Evolutionary conservation across 768 basidiomycete genomes (phyloP), one percentile per base, ranked within the genome.

Genomic region (Auricularia sp.): DNA sequence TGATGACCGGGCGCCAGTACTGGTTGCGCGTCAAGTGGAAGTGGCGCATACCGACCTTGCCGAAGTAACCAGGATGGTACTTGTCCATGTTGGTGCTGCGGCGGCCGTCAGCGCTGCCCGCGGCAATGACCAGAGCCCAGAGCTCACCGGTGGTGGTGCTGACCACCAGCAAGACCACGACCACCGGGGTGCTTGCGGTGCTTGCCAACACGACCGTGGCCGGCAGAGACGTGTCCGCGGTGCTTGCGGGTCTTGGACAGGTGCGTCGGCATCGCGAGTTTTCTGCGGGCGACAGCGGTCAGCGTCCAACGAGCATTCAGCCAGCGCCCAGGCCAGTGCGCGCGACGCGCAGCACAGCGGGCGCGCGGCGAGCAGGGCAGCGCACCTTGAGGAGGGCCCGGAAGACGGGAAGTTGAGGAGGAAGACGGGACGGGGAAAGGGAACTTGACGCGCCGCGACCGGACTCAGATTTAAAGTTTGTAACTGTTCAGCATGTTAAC

Each of bases 41-140:
- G 79, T 89, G 88, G 76, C 97, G 88, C 96, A 99, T 99, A 92
- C 97, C 97, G 77, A 96, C 93, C 82, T 98, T 98, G 83, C 95
- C 95, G 78, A 96, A 98, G 93, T 98, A 98, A 91, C 95, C 95
- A 77, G 94, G 94, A 81, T 98, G 95, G 89, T 94, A 98, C 81
- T 96, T 96, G 80, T 96, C 94, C 75, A 96, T 92, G 83, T 98
- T 97, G 75, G 90, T 95, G 67, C 94, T 92, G 68, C 21, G 64
- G 51, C 65, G 13, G 8, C 13, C 39, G 62, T 6, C 36, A 29
- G 29, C 39, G 51, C 29, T 29, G 29, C 2, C 29, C 29, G 2
- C 29, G 29, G 29, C 29, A 29, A 29, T 29, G 29, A 29, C 29
- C 29, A 29, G 29, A 54, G 44, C 24, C 29, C 33, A 6, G 39